Evolutionary conservation across 345 rosid species (phyloP).

Genomic region (Citropsis articulata): DNA sequence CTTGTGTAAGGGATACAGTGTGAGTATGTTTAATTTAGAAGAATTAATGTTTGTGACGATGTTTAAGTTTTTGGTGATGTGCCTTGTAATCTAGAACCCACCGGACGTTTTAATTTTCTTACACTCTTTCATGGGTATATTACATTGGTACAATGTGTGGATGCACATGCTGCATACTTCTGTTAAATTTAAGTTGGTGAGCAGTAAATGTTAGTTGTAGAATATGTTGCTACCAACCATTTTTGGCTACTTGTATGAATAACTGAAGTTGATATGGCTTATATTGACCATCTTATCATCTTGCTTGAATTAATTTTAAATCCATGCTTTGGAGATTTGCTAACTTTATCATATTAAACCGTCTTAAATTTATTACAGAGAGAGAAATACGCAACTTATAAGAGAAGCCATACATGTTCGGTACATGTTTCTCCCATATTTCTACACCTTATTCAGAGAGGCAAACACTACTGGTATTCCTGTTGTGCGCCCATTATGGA

Average conservation of each 20-base stretch:
- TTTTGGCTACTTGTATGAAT: not conserved
- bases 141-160: not conserved
- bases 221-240: not conserved
- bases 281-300: not conserved
- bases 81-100: not conserved
- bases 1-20: not conserved
- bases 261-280: not conserved
- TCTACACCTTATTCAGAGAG: constrained; percentile 94
- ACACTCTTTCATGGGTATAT: not conserved
- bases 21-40: not conserved
- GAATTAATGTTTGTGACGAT: not conserved
- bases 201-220: not conserved
- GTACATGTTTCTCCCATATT: constrained; percentile 84
- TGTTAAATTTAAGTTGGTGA: not conserved
- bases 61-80: not conserved
- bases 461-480: constrained; percentile 88
- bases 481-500: constrained; percentile 89
- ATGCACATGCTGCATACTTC: not conserved
- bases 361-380: constrained; percentile 47
- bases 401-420: constrained; percentile 90
- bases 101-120: not conserved
- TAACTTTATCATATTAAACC: not conserved
- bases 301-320: not conserved
- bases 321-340: not conserved
- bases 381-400: constrained; percentile 74